Evolutionary conservation across 2,329 filamentous ascomycete species (phyloP).

Genomic region (Didymella lethalis): DNA sequence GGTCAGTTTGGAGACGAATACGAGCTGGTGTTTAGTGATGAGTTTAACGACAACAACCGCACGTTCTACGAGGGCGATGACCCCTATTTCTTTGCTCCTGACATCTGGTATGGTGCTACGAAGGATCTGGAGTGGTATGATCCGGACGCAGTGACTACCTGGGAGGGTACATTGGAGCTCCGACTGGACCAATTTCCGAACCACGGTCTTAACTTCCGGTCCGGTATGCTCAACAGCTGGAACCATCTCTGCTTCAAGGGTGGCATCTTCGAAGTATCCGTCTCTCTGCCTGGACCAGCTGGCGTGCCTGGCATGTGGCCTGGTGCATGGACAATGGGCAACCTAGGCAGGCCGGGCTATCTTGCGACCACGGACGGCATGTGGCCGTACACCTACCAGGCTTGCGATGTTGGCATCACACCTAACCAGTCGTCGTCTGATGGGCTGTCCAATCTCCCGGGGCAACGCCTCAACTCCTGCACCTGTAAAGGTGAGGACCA

Average conservation of each 20-base stretch:
- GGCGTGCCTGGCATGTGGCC: slow-evolving; percentile 62
- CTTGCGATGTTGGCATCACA: slow-evolving; percentile 60
- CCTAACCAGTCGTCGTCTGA: slow-evolving; percentile 58
- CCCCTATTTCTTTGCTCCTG: slow-evolving; percentile 61
- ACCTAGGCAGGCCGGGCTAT: slow-evolving; percentile 62
- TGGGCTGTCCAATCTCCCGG: slow-evolving; percentile 55
- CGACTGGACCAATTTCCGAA: slow-evolving; percentile 57
- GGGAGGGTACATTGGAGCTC: slow-evolving; percentile 56
- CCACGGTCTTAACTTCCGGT: slow-evolving; percentile 57
- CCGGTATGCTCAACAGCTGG: slow-evolving; percentile 63
- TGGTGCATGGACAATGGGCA: slow-evolving; percentile 64
- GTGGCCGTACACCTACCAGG: slow-evolving; percentile 64
- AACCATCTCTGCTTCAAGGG: slow-evolving; percentile 65
- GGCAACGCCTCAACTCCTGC: slow-evolving; percentile 56
- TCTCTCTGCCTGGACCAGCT: slow-evolving; percentile 61
- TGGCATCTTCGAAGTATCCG: slow-evolving; percentile 61
- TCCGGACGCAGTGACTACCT: slow-evolving; percentile 61
- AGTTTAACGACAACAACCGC: slow-evolving; percentile 62
- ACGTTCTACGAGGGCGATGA: slow-evolving; percentile 67
- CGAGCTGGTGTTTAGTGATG: slow-evolving; percentile 64
- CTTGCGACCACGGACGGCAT: slow-evolving; percentile 61
- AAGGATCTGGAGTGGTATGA: slow-evolving; percentile 62
- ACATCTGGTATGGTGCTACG: slow-evolving; percentile 65
- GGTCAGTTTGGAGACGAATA: slow-evolving; percentile 57
- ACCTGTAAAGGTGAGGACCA: slow-evolving; percentile 57